Evolutionary conservation across 2,329 filamentous ascomycete genomes (phyloP).

Genomic region (Diplodia seriata): DNA sequence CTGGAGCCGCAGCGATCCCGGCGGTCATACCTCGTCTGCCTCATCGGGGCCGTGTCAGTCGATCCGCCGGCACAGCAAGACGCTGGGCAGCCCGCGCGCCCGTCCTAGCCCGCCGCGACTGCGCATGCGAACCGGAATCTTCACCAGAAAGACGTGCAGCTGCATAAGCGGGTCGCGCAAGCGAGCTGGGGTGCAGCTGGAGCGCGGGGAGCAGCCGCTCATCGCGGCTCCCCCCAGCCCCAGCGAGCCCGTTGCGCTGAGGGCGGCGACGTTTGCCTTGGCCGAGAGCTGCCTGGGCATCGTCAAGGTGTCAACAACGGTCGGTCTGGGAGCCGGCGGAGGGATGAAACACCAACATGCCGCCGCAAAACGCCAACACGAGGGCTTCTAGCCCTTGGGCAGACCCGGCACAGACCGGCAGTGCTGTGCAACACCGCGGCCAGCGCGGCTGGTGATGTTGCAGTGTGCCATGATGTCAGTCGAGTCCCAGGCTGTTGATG

Average conservation of each 20-base stretch:
- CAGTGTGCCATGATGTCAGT: slow-evolving; percentile 4
- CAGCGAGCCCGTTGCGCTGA: background rate
- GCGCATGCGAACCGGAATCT: slow-evolving; percentile 27
- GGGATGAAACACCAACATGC: slow-evolving; percentile 20
- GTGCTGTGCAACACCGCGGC: background rate
- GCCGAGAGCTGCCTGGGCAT: background rate
- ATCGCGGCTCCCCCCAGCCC: background rate
- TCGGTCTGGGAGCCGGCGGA: background rate
- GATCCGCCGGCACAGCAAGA: slow-evolving; percentile 18
- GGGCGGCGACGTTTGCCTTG: background rate
- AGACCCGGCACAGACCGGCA: background rate
- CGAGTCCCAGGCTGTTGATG: background rate
- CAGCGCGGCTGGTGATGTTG: slow-evolving; percentile 13
- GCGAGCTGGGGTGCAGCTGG: slow-evolving; percentile 27
- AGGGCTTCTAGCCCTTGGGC: slow-evolving; percentile 5
- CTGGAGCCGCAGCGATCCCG: slow-evolving; percentile 31
- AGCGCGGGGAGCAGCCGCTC: slow-evolving; percentile 17
- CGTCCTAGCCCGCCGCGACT: slow-evolving; percentile 14
- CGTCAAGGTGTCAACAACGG: background rate
- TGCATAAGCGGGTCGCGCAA: slow-evolving; percentile 28
- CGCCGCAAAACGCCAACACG: slow-evolving; percentile 13
- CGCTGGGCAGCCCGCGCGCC: slow-evolving; percentile 23
- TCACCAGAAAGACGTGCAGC: slow-evolving; percentile 27
- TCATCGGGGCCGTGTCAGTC: slow-evolving; percentile 27
- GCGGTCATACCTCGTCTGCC: slow-evolving; percentile 22